Percentiles rank a stretch among this genome's conserved stretches.
These are phyloP conservation scores for Salix exigua DNA, from an alignment of 345 rosid genomes.

Conservation along the genomic window DNA sequence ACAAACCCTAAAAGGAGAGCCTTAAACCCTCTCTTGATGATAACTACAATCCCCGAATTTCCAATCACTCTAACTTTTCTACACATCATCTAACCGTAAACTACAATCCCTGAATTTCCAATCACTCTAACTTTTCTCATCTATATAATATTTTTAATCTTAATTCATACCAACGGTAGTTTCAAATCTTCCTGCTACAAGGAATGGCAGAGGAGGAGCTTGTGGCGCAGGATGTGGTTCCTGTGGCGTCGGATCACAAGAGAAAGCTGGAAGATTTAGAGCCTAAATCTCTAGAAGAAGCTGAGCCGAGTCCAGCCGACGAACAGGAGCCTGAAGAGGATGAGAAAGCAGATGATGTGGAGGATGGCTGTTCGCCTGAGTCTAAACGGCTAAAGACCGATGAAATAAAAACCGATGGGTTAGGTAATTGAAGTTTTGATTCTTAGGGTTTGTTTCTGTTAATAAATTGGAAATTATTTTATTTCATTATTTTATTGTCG, in stretches of 20 bases:
- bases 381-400: constrained; percentile 54
- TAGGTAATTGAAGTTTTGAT: constrained; percentile 37
- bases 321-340: constrained; percentile 17
- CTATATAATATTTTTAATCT: not conserved
- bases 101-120: not conserved
- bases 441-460: not conserved
- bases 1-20: not conserved
- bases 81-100: not conserved
- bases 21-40: not conserved
- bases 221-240: constrained; percentile 17
- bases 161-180: not conserved
- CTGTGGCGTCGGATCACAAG: constrained; percentile 51
- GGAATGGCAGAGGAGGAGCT: constrained; percentile 67
- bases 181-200: not conserved
- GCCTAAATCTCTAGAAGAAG: constrained; percentile 13
- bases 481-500: not conserved
- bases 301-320: constrained; percentile 2
- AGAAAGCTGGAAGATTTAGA: constrained; percentile 66
- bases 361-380: constrained; percentile 34
- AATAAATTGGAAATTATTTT: not conserved
- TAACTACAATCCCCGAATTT: no score
- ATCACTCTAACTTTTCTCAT: not conserved
- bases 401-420: constrained; percentile 34
- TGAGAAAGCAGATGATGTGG: constrained; percentile 14
- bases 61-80: not conserved